Conservation (phyloP, 805 yeast genomes). For the Candida ficus region DNA sequence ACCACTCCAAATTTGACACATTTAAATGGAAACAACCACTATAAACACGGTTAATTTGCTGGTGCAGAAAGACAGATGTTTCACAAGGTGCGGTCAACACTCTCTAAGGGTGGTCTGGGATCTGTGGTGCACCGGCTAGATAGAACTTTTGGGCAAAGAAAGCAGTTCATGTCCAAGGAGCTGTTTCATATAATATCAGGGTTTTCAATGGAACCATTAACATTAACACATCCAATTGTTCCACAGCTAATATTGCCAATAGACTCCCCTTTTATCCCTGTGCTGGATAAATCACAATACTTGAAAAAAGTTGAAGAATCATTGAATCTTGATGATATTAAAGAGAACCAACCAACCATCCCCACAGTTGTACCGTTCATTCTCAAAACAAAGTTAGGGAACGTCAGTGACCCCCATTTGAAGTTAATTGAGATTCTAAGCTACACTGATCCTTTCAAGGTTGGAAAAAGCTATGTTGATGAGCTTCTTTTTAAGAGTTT, state of each 20-base stretch:
- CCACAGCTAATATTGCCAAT: conserved; percentile 3
- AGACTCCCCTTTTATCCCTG: background rate
- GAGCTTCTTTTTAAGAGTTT: conserved; percentile 9
- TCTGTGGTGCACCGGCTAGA: background rate
- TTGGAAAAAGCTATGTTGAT: conserved; percentile 10
- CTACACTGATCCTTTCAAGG: conserved; percentile 9
- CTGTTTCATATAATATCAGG: background rate
- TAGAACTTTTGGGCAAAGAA: background rate
- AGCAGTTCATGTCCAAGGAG: conserved; percentile 3
- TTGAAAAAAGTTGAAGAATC: background rate
- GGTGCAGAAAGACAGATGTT: background rate
- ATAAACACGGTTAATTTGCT: no score
- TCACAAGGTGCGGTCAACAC: background rate
- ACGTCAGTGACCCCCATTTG: conserved; percentile 17
- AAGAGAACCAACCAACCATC: background rate
- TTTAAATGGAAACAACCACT: no score
- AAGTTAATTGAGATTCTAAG: conserved; percentile 11
- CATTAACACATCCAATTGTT: conserved; percentile 8
- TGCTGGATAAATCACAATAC: background rate
- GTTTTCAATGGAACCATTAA: background rate
- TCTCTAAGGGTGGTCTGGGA: background rate
- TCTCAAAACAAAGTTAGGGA: background rate
- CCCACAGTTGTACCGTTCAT: no score
- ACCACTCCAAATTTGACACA: no score
- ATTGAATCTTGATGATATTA: background rate